phyloP scores from a whole-genome alignment of 2,329 filamentous ascomycete species.

The Ophiocordyceps camponoti-rufipedis region DNA sequence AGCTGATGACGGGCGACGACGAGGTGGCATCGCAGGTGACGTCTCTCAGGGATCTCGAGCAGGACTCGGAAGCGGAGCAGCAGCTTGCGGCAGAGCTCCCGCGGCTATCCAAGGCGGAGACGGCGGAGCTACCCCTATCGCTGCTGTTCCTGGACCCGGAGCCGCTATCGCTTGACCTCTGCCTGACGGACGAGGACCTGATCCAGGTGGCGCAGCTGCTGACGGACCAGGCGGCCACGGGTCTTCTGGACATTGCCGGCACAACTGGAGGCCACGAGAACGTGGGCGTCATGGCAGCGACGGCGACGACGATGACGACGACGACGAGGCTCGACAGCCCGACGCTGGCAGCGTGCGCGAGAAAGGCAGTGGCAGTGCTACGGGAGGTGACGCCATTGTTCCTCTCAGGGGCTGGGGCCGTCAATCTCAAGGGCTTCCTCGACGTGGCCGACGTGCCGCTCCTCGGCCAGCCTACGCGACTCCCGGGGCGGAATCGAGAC shows the following conservation, averaged over 20 bases:
- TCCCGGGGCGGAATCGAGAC: conserved; percentile 22
- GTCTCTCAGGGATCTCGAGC: conserved; percentile 30
- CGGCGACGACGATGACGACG: conserved; percentile 1
- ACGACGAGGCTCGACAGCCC: conserved; percentile 18
- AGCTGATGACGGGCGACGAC: conserved; percentile 25
- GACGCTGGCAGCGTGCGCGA: conserved; percentile 22
- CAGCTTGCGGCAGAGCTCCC: conserved; percentile 30
- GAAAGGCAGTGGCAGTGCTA: conserved; percentile 29
- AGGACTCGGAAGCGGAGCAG: conserved; percentile 25
- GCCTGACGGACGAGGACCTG: conserved; percentile 37
- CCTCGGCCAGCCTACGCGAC: conserved; percentile 29
- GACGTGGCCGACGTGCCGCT: conserved; percentile 40
- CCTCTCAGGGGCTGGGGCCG: conserved; percentile 19
- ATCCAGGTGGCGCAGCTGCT: conserved; percentile 52
- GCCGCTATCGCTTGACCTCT: conserved; percentile 26
- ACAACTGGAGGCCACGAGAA: too few relatives aligned
- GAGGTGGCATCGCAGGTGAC: conserved; percentile 33
- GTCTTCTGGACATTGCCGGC: conserved; percentile 20
- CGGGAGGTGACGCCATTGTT: conserved; percentile 24
- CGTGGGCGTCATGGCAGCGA: conserved; percentile 5
- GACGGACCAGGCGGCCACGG: conserved; percentile 48
- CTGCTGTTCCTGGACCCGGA: conserved; percentile 42
- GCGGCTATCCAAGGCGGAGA: conserved; percentile 26
- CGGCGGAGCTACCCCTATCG: conserved; percentile 29
- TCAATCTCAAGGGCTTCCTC: conserved; percentile 27